Base-by-base conservation (phyloP, 805 yeast genomes). In the Metschnikowia dekortorum region DNA sequence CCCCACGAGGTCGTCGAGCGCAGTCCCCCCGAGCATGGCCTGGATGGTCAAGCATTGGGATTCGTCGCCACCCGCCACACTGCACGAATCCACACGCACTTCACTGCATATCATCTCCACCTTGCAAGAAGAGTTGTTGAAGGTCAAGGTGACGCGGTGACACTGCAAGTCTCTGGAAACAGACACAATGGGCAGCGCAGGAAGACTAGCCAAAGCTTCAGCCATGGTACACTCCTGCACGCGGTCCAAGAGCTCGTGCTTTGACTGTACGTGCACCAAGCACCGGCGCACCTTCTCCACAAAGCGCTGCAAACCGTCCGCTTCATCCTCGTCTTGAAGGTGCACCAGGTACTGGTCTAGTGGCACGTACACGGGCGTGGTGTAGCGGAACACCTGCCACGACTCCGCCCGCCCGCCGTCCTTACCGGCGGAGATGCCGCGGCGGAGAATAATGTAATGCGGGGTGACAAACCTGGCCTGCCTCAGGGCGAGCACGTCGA, bases 391-490 rank as follows among this genome's bases (percentile, higher is more conserved):
- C 3, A 71, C 57, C 31, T 52, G 48, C 76, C 76, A 72, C 9
- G 46, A 39, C 29, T 31, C 31, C 16, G 42, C 39, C 30, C 9
- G 29, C 22, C 11, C n/a, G 22, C 26, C 26, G 36, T 22, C 38
- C 14, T 38, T 42, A 18, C 7, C 30, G 29, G 8, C 50, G 29
- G 16, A 11, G 39, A 13, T 13, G 8, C n/a, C 28, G 18, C 55
- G 42, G 9, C 58, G 51, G n/a, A 80, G 62, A 2, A 80, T 79
- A 13, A 75, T 68, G 58, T 80, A 80, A 55, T 79, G 82, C 2
- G 83, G 80, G 1, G 62, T 57, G 4, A 61, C 39, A 55, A 63
- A 80, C 33, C 14, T 40, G 22, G 34, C 14, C 35, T 63, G 62
- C 2, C 49, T 33, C 13, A 56, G 53, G 2, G 67, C 60, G 53